These are phyloP conservation scores for Epichloe coenophiala DNA, from an alignment of 2,329 filamentous ascomycete genomes.

Conservation along the genomic window DNA sequence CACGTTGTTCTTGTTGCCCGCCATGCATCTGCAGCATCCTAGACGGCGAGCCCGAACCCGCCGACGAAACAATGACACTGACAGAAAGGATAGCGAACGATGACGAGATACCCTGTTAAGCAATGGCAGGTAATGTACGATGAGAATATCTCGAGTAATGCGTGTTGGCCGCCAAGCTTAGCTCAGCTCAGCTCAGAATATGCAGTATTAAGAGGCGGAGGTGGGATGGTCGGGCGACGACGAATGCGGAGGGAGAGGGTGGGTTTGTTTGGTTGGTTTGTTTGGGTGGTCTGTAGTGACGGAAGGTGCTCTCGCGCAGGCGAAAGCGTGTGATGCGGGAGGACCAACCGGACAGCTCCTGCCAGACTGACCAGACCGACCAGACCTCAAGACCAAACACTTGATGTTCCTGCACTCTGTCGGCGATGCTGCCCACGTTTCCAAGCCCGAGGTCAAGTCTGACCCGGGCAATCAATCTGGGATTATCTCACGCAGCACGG, in stretches of 20 bases:
- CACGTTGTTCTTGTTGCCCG: constrained; percentile 27
- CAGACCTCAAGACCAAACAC: too few species aligned
- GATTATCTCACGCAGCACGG: too few species aligned
- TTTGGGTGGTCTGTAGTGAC: too few species aligned
- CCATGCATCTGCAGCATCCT: constrained; percentile 29
- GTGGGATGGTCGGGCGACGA: constrained; percentile 1
- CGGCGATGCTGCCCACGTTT: too few species aligned
- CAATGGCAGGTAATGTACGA: neutral
- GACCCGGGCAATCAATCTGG: too few species aligned
- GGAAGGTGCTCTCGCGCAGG: neutral
- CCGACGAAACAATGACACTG: constrained; percentile 1
- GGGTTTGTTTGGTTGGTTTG: neutral
- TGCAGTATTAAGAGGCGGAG: neutral
- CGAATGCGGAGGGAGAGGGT: neutral
- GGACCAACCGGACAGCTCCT: too few species aligned
- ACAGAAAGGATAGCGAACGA: constrained; percentile 10
- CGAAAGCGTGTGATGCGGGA: too few species aligned
- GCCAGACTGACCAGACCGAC: too few species aligned
- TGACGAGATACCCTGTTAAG: neutral
- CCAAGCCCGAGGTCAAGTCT: too few species aligned
- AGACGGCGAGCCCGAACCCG: constrained; percentile 15
- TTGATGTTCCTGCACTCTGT: too few species aligned
- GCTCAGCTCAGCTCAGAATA: constrained; percentile 1
- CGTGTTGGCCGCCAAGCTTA: neutral
- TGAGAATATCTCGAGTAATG: neutral